phyloP scores from a whole-genome alignment of 805 yeast genomes.

The Candida krabiensis region DNA sequence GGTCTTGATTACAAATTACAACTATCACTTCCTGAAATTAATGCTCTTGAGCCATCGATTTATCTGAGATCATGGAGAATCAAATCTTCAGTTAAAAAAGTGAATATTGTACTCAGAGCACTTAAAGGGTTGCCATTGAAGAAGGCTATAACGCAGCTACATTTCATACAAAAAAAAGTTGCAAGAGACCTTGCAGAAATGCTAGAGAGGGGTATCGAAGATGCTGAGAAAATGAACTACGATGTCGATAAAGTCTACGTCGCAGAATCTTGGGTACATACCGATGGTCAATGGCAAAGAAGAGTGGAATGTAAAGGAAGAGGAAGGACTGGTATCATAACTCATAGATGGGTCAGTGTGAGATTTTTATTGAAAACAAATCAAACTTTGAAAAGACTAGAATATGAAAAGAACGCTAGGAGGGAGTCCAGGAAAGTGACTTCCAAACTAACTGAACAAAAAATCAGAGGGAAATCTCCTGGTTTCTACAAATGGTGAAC shows the following conservation, averaged over 20 bases:
- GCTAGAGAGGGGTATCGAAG: conserved; percentile 68
- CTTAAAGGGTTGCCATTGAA: conserved; percentile 69
- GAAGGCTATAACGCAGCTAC: conserved; percentile 88
- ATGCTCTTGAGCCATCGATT: conserved; percentile 84
- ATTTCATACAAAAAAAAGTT: conserved; percentile 78
- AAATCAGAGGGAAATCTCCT: conserved; percentile 47
- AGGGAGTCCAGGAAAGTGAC: conserved; percentile 41
- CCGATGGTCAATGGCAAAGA: conserved; percentile 74
- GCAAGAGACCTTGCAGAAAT: conserved; percentile 77
- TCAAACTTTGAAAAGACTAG: conserved; percentile 59
- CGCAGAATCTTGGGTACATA: conserved; percentile 86
- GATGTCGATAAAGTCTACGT: conserved; percentile 65
- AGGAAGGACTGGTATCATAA: conserved; percentile 81
- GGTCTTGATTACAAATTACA: conserved; percentile 49
- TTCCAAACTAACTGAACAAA: conserved; percentile 43
- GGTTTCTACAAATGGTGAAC: conserved; percentile 58
- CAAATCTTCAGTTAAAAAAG: conserved; percentile 86
- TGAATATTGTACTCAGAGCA: conserved; percentile 74
- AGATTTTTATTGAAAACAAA: conserved; percentile 72
- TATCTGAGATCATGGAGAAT: conserved; percentile 78
- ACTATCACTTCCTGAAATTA: conserved; percentile 65
- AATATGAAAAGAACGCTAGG: conserved; percentile 56
- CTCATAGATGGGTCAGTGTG: conserved; percentile 77
- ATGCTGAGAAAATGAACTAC: conserved; percentile 61
- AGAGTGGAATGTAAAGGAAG: conserved; percentile 84